These are phyloP conservation scores for Pythium utonaiense DNA, from an alignment of 352 stramenopile species.

Conservation along the genomic window DNA sequence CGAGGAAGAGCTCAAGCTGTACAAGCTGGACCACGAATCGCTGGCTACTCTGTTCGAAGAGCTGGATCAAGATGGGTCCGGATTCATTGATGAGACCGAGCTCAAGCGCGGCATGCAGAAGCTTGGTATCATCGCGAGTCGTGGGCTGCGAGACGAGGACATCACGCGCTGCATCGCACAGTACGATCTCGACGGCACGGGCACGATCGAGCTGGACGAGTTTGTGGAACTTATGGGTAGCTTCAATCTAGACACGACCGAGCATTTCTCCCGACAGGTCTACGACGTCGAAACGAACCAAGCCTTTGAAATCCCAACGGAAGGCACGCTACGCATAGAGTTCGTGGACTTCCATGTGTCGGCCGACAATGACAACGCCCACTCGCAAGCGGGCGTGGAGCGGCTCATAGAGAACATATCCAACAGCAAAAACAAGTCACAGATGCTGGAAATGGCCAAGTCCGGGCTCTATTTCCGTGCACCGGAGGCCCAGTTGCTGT, in stretches of 20 bases:
- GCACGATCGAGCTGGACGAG: conserved; percentile 73
- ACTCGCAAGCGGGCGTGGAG: conserved; percentile 62
- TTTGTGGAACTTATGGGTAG: conserved; percentile 77
- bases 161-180: conserved; percentile 58
- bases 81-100: conserved; percentile 60
- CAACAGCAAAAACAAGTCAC: conserved; percentile 70
- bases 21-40: conserved; percentile 44
- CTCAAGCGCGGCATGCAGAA: conserved; percentile 47
- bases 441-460: conserved; percentile 82
- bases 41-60: conserved; percentile 57
- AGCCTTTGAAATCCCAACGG: conserved; percentile 55
- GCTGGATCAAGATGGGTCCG: conserved; percentile 62
- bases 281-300: conserved; percentile 60
- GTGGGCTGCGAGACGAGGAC: conserved; percentile 53
- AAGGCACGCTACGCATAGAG: conserved; percentile 57
- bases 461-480: conserved; percentile 64
- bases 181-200: conserved; percentile 70
- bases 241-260: conserved; percentile 47
- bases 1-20: conserved; percentile 29
- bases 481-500: conserved; percentile 60
- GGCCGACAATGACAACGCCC: conserved; percentile 54
- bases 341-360: conserved; percentile 81
- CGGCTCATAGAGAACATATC: conserved; percentile 76
- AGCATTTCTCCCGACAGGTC: conserved; percentile 46
- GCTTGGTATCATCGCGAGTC: conserved; percentile 30